Evolutionary conservation across 2,329 filamentous ascomycete genomes (phyloP), one percentile per base, ranked within the genome.

Genomic region (Chaetomium olivaceum): DNA sequence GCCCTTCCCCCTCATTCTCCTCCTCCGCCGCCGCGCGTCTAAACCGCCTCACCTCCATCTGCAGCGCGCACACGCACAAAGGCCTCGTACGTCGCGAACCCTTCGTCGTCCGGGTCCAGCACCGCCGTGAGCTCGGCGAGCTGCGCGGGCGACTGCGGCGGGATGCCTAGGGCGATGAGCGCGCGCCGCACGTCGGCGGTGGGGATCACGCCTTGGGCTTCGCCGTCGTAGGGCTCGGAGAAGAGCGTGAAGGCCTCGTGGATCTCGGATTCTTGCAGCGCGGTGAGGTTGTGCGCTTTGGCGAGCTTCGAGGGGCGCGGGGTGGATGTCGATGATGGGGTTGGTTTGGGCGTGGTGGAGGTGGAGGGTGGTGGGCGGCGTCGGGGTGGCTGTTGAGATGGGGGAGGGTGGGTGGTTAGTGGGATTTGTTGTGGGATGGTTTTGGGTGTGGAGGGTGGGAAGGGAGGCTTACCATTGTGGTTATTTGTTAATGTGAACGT

Each of bases 181-280:
- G 89, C 90, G 58, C 89, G 87, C 68, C 89, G 84, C 69, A 93
- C 84, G 74, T 92, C 89, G 72, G 82, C 81, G 4, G 85, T 87
- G 14, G 86, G 85, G 60, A 92, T 84, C 19, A 91, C 87, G 66
- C 89, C 89, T 63, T 89, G 81, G 74, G 92, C 91, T 72, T 93
- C 89, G 60, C 89, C 87, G 23, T 88, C 83, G 77, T 87, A 87
- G 43, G 89, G 87, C 71, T 90, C 84, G 1, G 88, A 81, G 76
- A 98, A 99, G 8, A 98, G 84, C 25, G 86, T 83, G 77, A 95
- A 98, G 16, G 93, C 93, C 77, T 97, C 93, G 73, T 87, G 89
- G 75, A 99, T 97, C 79, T 97, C 93, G 71, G 86, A 85, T 79
- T 98, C 94, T 79, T 97, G 90, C 69, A 90, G 87, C 50, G 89